Evolutionary conservation across 805 yeast genomes (phyloP), one percentile per base, ranked within the genome.

Genomic region (Lipomyces starkeyi): DNA sequence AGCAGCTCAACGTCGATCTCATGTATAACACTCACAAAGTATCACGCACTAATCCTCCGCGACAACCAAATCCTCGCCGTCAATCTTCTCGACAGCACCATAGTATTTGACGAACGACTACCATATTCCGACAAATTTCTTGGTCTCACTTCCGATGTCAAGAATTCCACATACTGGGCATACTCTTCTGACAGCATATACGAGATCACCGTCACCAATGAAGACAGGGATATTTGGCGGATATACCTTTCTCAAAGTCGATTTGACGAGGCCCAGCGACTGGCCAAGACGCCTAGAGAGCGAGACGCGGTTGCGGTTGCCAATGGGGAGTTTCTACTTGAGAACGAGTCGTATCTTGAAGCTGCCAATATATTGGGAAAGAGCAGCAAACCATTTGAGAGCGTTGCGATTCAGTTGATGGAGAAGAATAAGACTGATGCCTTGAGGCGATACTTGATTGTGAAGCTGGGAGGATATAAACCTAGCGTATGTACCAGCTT

Each of bases 211-310:
- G 80, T 91, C 13, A 83, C 83, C 47, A 84, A 89, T 74, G 98
- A 94, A 76, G 82, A 87, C 3, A 80, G 84, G 3, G 90, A 90
- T 32, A 87, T 93, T 2, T 91, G 98, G 97, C 85, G 84, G 63
- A 80, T 85, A 0, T 77, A 88, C 73, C 75, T 88, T n/a, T 83
- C 82, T 2, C 81, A 80, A 61, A 77, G 81, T 7, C 78, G 85
- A 65, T 94, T 83, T 77, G 91, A 88, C 20, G 86, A 86, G 58
- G 97, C 97, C 0, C 79, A 91, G 59, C 71, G 76, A 1, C 76
- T 86, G 17, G 76, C 83, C 2, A 73, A 78, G 37, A 83, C 84
- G 65, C 47, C 76, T n/a, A 61, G 73, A 11, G 77, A 80, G n/a
- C 79, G 75, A 61, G 88, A 88, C 73, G 75, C 80, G 8, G 83